Evolutionary conservation across 148 eudicot species (phyloP), one percentile per base, ranked within the genome.

Genomic region (Rhododendron mucronatum): DNA sequence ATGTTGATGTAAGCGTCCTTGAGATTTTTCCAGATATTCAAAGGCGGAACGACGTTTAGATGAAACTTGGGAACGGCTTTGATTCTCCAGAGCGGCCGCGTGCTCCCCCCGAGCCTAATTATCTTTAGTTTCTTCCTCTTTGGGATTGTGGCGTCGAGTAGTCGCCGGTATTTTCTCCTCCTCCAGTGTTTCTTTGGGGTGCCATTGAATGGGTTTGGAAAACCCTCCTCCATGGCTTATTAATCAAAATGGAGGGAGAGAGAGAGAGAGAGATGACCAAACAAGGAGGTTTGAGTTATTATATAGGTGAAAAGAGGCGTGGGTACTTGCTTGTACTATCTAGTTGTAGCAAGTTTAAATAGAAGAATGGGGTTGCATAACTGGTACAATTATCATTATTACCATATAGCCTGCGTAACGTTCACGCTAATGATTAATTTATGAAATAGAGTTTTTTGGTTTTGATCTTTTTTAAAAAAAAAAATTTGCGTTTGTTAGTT

Each of bases 1-100:
- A 88, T 92, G 79, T 86, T 85, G 35, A 90, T 84, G 33, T 90
- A 92, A 2, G 91, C 90, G 33, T 83, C 89, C 87, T 92, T 92
- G 12, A 92, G 55, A 84, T 84, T 90, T 71, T n/a, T 33, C 87
- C 88, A 88, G 13, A 89, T n/a, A 82, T 87, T 90, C 71, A 86
- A 3, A 0, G 91, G 90, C 14, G 91, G 87, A 10, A 77, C 51
- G 0, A 81, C 82, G 73, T 83, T 86, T 26, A 91, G n/a, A 18
- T 81, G 87, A 59, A 94, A 78, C 81, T 88, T 94, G 1, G 85
- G 88, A 0, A 87, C 82, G 9, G 69, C 86, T 80, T 84, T 94
- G 1, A 93, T 20, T 85, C 88, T 87, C 95, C 94, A 94, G 50
- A 88, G 75, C 79, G 88, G 84, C 84, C 39, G 85, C 1, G 78